Base-by-base conservation (phyloP, 805 yeast genomes). In the Kurtzmaniella cleridarum region DNA sequence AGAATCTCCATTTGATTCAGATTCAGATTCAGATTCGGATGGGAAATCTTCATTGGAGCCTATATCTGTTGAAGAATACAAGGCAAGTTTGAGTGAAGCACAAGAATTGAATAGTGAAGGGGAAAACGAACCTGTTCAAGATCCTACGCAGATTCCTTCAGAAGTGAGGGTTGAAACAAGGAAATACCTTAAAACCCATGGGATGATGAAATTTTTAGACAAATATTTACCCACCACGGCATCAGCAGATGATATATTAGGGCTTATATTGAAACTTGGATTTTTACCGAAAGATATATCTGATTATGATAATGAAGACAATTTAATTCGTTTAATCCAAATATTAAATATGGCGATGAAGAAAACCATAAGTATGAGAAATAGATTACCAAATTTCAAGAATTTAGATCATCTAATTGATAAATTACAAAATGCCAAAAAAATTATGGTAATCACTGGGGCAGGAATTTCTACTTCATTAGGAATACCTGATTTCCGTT, bases 291-390 rank as follows among this genome's bases (percentile, higher is more conserved):
- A 44, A n/a, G 56, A 57, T 30, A 42, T 60, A 4, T 51, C 64
- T 41, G 45, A 56, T 41, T 27, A 45, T 32, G 50, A 46, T 38
- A 74, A 72, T 41, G 75, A 73, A 38, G 62, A 63, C 38, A 67
- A 65, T 42, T 61, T 79, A 18, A 59, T 66, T 43, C 66, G 65
- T 36, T 63, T 75, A 30, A 71, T 81, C 29, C 68, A 70, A 43
- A 67, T 73, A 38, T 62, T 85, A 31, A 79, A 79, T 48, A 69
- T 69, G 39, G 89, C 87, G 8, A 79, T 86, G 62, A 74, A 75
- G 40, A 76, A 75, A 48, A 87, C 84, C 9, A 52, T 75, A 23
- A 57, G 66, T 30, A 72, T 78, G 34, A 71, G 95, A 42, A 62
- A 75, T 2, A 64, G 84, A 44, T 50, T 83, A 17, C 68, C 73